A percentile compares a stretch with the other conserved stretches of the same genome.
Evolutionary conservation across 2,329 filamentous ascomycete genomes (phyloP).

Genomic region (Alternaria arborescens): DNA sequence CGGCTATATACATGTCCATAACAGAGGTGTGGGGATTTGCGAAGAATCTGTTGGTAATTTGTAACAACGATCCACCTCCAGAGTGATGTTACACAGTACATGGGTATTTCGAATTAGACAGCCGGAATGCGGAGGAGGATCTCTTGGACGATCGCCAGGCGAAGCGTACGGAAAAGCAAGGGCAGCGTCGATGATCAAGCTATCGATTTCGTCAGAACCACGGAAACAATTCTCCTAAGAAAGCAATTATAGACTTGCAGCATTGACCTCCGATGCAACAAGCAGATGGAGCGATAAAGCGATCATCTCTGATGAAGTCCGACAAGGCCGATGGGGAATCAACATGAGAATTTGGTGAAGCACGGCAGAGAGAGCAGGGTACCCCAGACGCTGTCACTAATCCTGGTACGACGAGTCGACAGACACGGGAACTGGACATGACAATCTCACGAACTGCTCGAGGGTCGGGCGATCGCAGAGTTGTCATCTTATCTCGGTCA

Average conservation of each 20-base stretch:
- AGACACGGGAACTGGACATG: slow-evolving; percentile 10
- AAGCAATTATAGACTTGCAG: slow-evolving; percentile 2
- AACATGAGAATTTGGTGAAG: slow-evolving; percentile 2
- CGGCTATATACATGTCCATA: background rate
- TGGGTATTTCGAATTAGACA: slow-evolving; percentile 2
- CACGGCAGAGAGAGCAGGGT: slow-evolving; percentile 17
- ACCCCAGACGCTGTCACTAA: slow-evolving; percentile 21
- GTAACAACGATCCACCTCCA: background rate
- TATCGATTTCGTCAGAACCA: slow-evolving; percentile 1
- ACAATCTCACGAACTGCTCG: slow-evolving; percentile 20
- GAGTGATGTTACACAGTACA: slow-evolving; percentile 7
- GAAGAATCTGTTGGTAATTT: slow-evolving; percentile 9
- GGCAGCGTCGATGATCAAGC: background rate
- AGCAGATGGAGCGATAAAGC: background rate
- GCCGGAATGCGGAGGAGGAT: slow-evolving; percentile 10
- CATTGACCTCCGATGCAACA: background rate
- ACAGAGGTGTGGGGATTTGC: slow-evolving; percentile 14
- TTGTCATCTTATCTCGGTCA: slow-evolving; percentile 16
- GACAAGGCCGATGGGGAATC: slow-evolving; percentile 1
- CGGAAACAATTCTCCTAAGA: slow-evolving; percentile 6
- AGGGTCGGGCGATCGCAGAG: slow-evolving; percentile 20
- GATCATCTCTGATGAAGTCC: background rate
- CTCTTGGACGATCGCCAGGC: slow-evolving; percentile 11
- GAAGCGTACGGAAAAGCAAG: slow-evolving; percentile 16
- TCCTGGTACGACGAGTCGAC: slow-evolving; percentile 15